These are phyloP conservation scores for Nitzschia sp. DNA, from an alignment of 108 stramenopile species.

Conservation along the genomic window DNA sequence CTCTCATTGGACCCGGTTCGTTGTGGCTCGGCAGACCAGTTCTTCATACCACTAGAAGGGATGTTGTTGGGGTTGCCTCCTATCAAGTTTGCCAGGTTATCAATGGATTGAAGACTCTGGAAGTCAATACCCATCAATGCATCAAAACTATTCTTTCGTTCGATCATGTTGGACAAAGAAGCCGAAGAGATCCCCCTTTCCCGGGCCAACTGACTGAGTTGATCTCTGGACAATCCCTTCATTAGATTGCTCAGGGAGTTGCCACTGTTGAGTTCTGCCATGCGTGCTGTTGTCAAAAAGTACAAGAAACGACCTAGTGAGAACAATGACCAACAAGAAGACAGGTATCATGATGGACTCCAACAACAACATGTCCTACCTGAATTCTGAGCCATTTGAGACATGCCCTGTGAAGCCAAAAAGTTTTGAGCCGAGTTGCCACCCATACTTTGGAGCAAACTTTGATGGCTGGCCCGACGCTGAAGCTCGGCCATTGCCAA, in stretches of 20 bases:
- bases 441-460: constrained; percentile 20
- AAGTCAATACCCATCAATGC: constrained; percentile 83
- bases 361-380: too few relatives aligned
- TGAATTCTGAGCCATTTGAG: constrained; percentile 76
- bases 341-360: too few relatives aligned
- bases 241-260: constrained; percentile 61
- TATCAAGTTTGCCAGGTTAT: constrained; percentile 82
- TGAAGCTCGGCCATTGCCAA: constrained; percentile 55
- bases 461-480: constrained; percentile 41
- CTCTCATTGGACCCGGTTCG: constrained; percentile 25
- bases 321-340: too few relatives aligned
- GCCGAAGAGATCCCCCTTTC: constrained; percentile 51
- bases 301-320: not conserved
- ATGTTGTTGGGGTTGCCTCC: constrained; percentile 38
- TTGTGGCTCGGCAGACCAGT: constrained; percentile 48
- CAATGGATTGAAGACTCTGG: constrained; percentile 82
- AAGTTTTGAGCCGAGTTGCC: constrained; percentile 39
- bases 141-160: constrained; percentile 72
- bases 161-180: constrained; percentile 74
- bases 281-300: constrained; percentile 33
- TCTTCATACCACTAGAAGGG: constrained; percentile 75
- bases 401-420: constrained; percentile 45
- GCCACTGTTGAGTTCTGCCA: constrained; percentile 34
- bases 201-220: constrained; percentile 61
- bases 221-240: constrained; percentile 72